These are phyloP conservation scores for Aspergillus tanneri DNA, from an alignment of 2,329 filamentous ascomycete species.

Conservation along the genomic window DNA sequence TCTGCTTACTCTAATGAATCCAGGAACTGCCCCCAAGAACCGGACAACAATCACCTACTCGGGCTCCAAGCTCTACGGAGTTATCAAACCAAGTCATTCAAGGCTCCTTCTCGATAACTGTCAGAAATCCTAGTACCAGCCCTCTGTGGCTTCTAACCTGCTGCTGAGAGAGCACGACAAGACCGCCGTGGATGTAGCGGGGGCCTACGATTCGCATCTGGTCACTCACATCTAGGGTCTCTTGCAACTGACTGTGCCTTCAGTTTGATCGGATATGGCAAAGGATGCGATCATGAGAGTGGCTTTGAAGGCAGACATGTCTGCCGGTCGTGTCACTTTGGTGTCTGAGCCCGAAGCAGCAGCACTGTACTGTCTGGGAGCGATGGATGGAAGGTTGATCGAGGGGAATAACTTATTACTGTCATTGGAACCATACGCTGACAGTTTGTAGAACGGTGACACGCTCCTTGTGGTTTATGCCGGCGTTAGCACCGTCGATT, in stretches of 20 bases:
- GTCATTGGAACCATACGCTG: background rate
- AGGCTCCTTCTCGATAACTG: constrained; percentile 24
- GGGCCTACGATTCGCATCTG: constrained; percentile 13
- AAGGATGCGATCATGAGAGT: constrained; percentile 30
- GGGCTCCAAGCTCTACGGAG: constrained; percentile 26
- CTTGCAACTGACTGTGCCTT: constrained; percentile 29
- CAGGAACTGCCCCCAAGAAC: constrained; percentile 23
- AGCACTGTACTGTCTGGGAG: constrained; percentile 31
- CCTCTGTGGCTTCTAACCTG: background rate
- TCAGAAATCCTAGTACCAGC: constrained; percentile 7
- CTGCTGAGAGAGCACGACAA: constrained; percentile 6
- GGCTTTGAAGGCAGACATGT: constrained; percentile 20
- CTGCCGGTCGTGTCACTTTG: constrained; percentile 9
- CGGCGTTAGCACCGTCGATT: constrained; percentile 40
- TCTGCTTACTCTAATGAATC: background rate
- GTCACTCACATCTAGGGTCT: constrained; percentile 6
- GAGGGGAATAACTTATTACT: constrained; percentile 8
- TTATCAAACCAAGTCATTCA: constrained; percentile 22
- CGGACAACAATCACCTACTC: constrained; percentile 24
- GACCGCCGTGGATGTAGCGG: constrained; percentile 7
- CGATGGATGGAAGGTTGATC: constrained; percentile 28
- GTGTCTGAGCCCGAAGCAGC: constrained; percentile 35
- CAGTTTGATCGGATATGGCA: constrained; percentile 38
- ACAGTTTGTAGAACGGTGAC: constrained; percentile 25
- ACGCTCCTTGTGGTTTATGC: constrained; percentile 39